These are phyloP conservation scores for Diversispora epigaea DNA, from an alignment of 192 early-diverging fungal genomes.

Conservation along the genomic window DNA sequence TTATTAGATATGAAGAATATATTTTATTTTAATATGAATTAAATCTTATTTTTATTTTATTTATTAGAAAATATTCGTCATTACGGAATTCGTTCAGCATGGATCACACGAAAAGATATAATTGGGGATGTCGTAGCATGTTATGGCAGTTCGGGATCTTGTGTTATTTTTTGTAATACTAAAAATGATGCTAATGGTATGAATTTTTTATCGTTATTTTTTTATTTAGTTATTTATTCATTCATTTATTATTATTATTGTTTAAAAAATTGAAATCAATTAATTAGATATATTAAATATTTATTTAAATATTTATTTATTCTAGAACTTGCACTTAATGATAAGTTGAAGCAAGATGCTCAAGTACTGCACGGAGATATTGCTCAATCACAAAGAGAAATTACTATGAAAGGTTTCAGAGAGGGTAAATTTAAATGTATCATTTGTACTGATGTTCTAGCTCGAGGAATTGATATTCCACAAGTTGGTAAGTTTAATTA, in stretches of 20 bases:
- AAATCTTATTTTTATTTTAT: background rate
- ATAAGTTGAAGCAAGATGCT: constrained; percentile 73
- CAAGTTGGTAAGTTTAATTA: constrained; percentile 55
- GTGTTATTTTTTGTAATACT: constrained; percentile 94
- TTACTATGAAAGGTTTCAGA: constrained; percentile 81
- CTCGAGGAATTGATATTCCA: constrained; percentile 94
- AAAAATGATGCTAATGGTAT: constrained; percentile 77
- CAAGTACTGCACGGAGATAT: constrained; percentile 87
- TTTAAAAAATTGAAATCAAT: background rate
- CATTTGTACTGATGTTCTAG: constrained; percentile 92
- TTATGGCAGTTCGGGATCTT: constrained; percentile 79
- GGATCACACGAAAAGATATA: constrained; percentile 86
- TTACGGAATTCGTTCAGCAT: constrained; percentile 81
- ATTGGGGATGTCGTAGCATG: constrained; percentile 92
- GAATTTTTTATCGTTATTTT: background rate
- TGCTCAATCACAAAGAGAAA: constrained; percentile 73
- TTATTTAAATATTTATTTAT: background rate
- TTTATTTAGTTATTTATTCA: too few species aligned
- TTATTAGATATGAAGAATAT: background rate
- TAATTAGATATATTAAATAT: background rate
- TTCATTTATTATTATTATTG: background rate
- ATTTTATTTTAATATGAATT: background rate
- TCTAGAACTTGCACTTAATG: constrained; percentile 68
- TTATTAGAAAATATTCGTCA: constrained; percentile 74
- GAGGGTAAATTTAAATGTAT: constrained; percentile 83